phyloP scores from a whole-genome alignment of 2,329 filamentous ascomycete genomes.

The Sclerotinia glacialis region DNA sequence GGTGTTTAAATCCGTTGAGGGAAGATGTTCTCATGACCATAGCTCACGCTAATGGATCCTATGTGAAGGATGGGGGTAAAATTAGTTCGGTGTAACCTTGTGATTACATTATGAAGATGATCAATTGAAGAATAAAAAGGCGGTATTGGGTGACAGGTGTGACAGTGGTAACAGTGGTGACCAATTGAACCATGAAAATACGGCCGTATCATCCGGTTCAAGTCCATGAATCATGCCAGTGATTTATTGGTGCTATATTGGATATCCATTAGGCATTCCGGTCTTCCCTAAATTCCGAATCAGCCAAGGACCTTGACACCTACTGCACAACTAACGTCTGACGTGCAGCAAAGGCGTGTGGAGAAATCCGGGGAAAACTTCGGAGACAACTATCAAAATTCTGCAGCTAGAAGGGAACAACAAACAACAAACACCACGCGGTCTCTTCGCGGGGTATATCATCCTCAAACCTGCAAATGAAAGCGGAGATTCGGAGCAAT shows the following conservation, averaged over 20 bases:
- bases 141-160: neutral
- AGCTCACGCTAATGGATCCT: neutral
- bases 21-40: slow-evolving; percentile 1
- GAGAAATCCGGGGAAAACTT: slow-evolving; percentile 13
- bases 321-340: neutral
- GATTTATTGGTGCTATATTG: neutral
- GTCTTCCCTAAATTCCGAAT: neutral
- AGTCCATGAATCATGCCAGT: neutral
- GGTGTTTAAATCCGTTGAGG: neutral
- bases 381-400: neutral
- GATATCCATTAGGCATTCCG: neutral
- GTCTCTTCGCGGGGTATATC: neutral
- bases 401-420: neutral
- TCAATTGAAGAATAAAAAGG: neutral
- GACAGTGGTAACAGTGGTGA: too few species aligned
- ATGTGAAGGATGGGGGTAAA: slow-evolving; percentile 5
- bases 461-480: neutral
- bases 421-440: neutral
- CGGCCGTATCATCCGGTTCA: neutral
- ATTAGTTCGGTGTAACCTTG: slow-evolving; percentile 7
- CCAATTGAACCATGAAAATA: neutral
- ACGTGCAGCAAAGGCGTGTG: neutral
- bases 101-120: neutral
- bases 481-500: neutral
- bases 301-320: neutral